Conservation (phyloP, 108 stramenopile species). For the Cyclotella baltica region DNA sequence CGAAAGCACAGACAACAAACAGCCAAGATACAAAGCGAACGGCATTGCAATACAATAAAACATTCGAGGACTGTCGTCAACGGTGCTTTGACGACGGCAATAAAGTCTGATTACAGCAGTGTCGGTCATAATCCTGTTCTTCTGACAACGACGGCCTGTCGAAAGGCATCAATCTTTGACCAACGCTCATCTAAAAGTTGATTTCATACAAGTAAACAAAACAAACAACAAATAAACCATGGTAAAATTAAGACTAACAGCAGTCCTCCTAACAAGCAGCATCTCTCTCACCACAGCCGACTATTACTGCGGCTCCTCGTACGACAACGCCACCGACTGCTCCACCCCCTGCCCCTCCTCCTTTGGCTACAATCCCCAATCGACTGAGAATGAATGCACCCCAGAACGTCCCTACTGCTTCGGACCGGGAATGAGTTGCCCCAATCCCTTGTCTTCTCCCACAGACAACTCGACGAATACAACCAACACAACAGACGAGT, state of each 20-base stretch:
- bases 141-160: too few species aligned
- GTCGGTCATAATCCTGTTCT: too few species aligned
- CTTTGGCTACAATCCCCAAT: slow-evolving; percentile 14
- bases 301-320: slow-evolving; percentile 36
- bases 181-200: too few species aligned
- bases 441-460: not conserved
- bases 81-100: too few species aligned
- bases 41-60: too few species aligned
- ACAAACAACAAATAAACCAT: too few species aligned
- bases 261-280: not conserved
- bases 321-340: slow-evolving; percentile 28
- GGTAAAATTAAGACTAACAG: not conserved
- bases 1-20: too few species aligned
- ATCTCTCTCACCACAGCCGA: not conserved
- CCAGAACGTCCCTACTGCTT: slow-evolving; percentile 33
- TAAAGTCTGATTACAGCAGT: too few species aligned
- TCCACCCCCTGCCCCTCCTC: slow-evolving; percentile 24
- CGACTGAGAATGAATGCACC: slow-evolving; percentile 26
- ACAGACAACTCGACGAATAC: not conserved
- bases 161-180: too few species aligned
- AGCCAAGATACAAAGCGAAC: too few species aligned
- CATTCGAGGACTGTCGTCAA: too few species aligned
- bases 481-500: not conserved
- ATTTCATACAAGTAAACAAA: too few species aligned
- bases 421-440: slow-evolving; percentile 15